Evolutionary conservation across 1,139 yeast species (phyloP), one percentile per base, ranked within the genome.

Genomic region (Yamadazyma dushanensis): DNA sequence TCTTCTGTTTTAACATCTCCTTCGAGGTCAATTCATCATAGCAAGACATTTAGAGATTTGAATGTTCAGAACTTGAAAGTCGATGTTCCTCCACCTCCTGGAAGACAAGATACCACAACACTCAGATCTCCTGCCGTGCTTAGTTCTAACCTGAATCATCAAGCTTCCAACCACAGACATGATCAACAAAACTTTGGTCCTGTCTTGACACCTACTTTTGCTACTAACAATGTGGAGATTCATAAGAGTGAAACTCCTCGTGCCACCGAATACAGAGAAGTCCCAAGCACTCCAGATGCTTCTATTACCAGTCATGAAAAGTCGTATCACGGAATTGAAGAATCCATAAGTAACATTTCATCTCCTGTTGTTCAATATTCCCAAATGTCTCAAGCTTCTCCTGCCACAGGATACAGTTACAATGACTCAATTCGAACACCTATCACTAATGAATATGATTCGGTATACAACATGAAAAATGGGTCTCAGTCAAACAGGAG

Each of bases 221-320:
- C n/a, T n/a, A n/a, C n/a, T n/a, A n/a, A n/a, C n/a, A n/a, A n/a
- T n/a, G n/a, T n/a, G n/a, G n/a, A n/a, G n/a, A n/a, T n/a, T n/a
- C n/a, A n/a, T n/a, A n/a, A 16, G 16, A 24, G n/a, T 34, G 29
- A 28, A 24, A 32, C 31, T 20, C 36, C 26, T 13, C 6, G 16
- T 5, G 16, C 16, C 7, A 14, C 16, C 10, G 40, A 33, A 9
- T 31, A 14, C 29, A 31, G 23, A 13, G 37, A 38, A 15, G 27
- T 32, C 3, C 54, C 57, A 2, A 32, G 37, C 5, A 53, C 59
- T n/a, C 57, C 58, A 1, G 53, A 56, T 17, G 51, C 47, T 15
- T 43, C 52, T 30, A 39, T 39, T 31, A 39, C 14, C 16, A 24
- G 14, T 16, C 29, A 14, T 11, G 31, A 26, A 5, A 20, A 28